A percentile compares a stretch with the other conserved stretches of the same genome.
Conservation (phyloP, 495 filamentous ascomycete genomes). For the Chaetomium fimeti region DNA sequence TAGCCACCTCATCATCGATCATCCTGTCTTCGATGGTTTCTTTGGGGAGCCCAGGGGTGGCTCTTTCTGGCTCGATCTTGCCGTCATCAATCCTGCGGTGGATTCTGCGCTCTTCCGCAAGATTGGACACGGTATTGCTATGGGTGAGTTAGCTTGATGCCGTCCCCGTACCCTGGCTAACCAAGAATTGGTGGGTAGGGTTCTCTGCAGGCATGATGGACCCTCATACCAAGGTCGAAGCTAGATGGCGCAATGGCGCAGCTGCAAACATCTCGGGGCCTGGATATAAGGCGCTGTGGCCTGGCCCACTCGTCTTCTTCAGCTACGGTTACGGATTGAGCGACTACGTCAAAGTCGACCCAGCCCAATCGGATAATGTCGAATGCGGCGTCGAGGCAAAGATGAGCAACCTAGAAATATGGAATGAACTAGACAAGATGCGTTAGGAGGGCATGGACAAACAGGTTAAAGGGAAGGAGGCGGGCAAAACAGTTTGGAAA, state of each 20-base stretch:
- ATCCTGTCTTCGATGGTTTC: not conserved
- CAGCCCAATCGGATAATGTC: not conserved
- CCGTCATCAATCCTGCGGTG: constrained; percentile 4
- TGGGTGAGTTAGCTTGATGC: not conserved
- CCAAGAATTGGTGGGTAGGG: not conserved
- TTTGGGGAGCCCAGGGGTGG: not conserved
- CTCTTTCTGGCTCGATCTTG: not conserved
- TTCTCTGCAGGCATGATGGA: constrained; percentile 6
- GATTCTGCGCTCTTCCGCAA: not conserved
- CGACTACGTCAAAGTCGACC: constrained; percentile 15
- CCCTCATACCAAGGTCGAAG: not conserved
- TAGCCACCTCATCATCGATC: constrained; percentile 7
- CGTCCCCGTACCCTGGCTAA: not conserved
- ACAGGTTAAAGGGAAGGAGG: too few relatives aligned
- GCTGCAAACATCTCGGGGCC: not conserved
- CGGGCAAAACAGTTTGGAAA: constrained; percentile 2
- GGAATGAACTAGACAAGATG: constrained; percentile 1
- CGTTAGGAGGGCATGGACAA: not conserved
- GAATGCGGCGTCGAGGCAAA: not conserved
- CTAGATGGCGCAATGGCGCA: not conserved
- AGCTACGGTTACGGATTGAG: constrained; percentile 13
- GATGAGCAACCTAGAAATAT: constrained; percentile 8
- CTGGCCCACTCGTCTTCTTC: constrained; percentile 8
- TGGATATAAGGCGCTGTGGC: not conserved
- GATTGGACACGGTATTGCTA: constrained; percentile 9